Base-by-base conservation (phyloP, 2,329 filamentous ascomycete genomes). In the Didymellaceae sp. region DNA sequence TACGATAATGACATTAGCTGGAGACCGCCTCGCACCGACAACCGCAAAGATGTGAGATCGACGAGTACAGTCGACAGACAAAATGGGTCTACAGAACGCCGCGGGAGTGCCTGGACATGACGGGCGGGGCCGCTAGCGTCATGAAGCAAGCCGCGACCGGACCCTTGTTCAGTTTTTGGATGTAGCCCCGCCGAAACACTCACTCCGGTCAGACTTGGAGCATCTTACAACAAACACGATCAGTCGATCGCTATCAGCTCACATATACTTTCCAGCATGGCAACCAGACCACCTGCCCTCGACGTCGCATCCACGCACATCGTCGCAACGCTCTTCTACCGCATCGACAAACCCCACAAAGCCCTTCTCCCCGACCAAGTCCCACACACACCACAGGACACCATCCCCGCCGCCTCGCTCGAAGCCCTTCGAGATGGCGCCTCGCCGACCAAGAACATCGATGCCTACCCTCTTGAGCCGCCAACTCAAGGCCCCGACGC, bases 401-500 rank as follows among this genome's bases (percentile, higher is more conserved):
- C 55, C 21, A 66, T 71, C 28, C 68, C 68, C n/a, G 55, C 64
- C 16, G 67, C 63, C 2, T 66, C 69, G 4, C 62, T 70, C 41
- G 62, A 69, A 28, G 51, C 58, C 11, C 62, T 72, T 16, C 74
- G 73, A 25, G 74, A 77, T 45, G 79, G 79, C 44, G 78, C 76
- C 21, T 78, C 78, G 1, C 80, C 80, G 9, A 80, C 80, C 18
- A 68, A 77, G 31, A 78, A 80, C 52, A 73, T 82, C 30, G 74
- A 75, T 46, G 78, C 80, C 57, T 78, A 81, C 55, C 80, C 80
- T 2, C 78, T 81, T 32, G 80, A 83, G 60, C 80, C 80, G 1
- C 79, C 79, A 2, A 78, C 77, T 13, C 79, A 78, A 1, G 80
- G 81, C 51, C 79, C 80, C 5, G 78, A 81, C 49, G 79, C 80